Conservation (phyloP, 192 early-diverging fungal genomes). For the Dissophora globulifera region DNA sequence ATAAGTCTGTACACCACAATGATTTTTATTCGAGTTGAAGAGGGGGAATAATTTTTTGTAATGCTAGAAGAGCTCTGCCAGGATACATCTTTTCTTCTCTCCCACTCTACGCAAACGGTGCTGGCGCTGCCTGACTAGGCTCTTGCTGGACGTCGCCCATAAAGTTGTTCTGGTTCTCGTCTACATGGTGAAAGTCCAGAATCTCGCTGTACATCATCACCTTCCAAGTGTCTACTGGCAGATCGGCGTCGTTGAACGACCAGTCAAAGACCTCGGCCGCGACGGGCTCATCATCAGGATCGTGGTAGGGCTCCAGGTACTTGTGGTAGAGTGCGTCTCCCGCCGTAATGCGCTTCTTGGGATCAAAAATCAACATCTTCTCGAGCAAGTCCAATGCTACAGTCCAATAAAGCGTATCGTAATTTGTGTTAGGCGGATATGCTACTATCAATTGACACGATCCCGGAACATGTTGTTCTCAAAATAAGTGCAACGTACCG, state of each 20-base stretch:
- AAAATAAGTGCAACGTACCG: slow-evolving; percentile 47
- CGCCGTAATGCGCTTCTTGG: slow-evolving; percentile 89
- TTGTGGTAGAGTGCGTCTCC: slow-evolving; percentile 88
- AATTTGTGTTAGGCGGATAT: too few species aligned
- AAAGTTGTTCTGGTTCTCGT: slow-evolving; percentile 22
- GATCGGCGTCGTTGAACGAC: slow-evolving; percentile 93
- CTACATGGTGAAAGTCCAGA: slow-evolving; percentile 59
- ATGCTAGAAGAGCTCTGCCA: neutral
- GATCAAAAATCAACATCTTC: slow-evolving; percentile 94
- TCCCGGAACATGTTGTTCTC: too few species aligned
- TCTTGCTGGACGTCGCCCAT: slow-evolving; percentile 22
- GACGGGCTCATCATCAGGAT: slow-evolving; percentile 88
- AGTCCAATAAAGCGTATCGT: too few species aligned
- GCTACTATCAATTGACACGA: too few species aligned
- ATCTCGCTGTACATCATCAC: slow-evolving; percentile 92
- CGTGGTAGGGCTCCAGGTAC: slow-evolving; percentile 91
- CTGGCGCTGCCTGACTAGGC: slow-evolving; percentile 13
- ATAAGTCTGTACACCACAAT: too few species aligned
- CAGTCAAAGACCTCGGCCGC: slow-evolving; percentile 89
- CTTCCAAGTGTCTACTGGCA: slow-evolving; percentile 89
- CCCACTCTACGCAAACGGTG: slow-evolving; percentile 12
- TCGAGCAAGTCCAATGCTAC: slow-evolving; percentile 87
- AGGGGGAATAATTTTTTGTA: too few species aligned
- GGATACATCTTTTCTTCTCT: neutral
- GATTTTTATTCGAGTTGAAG: too few species aligned